Evolutionary conservation across 2,329 filamentous ascomycete genomes (phyloP), one percentile per base, ranked within the genome.

Genomic region (Cytospora schulzeri): DNA sequence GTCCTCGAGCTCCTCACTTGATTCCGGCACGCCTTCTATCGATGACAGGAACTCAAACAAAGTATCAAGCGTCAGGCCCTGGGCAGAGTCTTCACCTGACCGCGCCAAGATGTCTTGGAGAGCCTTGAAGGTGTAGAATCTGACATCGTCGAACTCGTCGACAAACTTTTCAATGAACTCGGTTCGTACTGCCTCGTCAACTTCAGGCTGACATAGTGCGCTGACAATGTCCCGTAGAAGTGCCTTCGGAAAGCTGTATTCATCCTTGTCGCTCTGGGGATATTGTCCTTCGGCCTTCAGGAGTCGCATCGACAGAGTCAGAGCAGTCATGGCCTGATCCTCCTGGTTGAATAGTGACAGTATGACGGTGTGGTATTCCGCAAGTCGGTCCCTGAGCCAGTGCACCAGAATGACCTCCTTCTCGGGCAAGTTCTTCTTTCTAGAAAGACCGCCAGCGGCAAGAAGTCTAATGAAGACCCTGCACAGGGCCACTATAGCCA

Each of bases 401-500:
- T 85, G 82, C 1, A 89, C 83, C 63, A 97, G 87, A 14, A 91
- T 86, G 8, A 80, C 78, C 67, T 97, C 92, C 71, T 91, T 91
- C 67, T 93, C 90, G 14, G 87, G 85, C 62, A 86, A 82, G 28
- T 81, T 84, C 70, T 86, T 88, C 70, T 84, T 87, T 74, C 86
- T 85, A 26, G 83, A 81, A 72, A 98, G 79, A 66, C 83, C 85
- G 55, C 93, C 92, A 52, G 87, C 85, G 1, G 90, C 89, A 67
- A 96, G 85, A 65, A 98, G 80, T 66, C 91, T 87, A 73, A 93
- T 86, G 74, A 97, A 97, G 41, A 96, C 87, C 70, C 93, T 86
- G 76, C 93, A 97, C 56, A 97, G 82, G 2, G 93, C 89, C 24
- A 97, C 88, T 0, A 89, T 86, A 0, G 93, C 91, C 38, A 91